Evolutionary conservation across 805 yeast species (phyloP), one percentile per base, ranked within the genome.

Genomic region (Schizosaccharomyces cryophilus): DNA sequence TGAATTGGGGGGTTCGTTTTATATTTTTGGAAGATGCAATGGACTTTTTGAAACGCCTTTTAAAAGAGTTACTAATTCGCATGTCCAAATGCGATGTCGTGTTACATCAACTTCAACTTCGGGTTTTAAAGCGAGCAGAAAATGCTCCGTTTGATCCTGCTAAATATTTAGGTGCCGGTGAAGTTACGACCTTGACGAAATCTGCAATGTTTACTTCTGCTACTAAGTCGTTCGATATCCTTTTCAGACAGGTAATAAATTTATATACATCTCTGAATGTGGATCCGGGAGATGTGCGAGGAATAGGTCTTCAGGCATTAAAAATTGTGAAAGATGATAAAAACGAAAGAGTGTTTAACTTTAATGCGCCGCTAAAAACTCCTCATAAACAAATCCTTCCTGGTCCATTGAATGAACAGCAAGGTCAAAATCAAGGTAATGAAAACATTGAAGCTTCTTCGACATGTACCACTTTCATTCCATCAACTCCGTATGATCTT

Each of bases 1-100:
- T 90, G 31, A 86, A 87, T 64, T 90, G 87, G 83, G 97, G 96
- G 0, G 85, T 90, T 0, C 69, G 97, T 59, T 84, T 89, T 64
- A 78, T 80, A 40, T 73, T 73, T 0, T 73, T 77, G 38, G 69
- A 70, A 0, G 87, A 90, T 67, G 79, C 84, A 29, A 89, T 84
- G 64, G 65, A 61, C 4, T 93, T 90, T 66, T 67, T 87, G 9
- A 71, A 74, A 42, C 71, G 78, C 21, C 71, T 88, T 59, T 74
- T 84, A 0, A 70, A 71, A 38, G 95, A 87, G 66, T 67, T 93
- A 60, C 72, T 76, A 60, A 64, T 70, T 0, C 74, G 95, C 61
- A 67, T 88, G 61, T 63, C 70, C 1, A 74, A 73, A 19, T 66
- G 80, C 31, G 70, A 74, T 2, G 73, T 77, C 67, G 67, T 73